These are phyloP conservation scores for Verbascum thapsus DNA, from an alignment of 257 asterid genomes.

Conservation along the genomic window DNA sequence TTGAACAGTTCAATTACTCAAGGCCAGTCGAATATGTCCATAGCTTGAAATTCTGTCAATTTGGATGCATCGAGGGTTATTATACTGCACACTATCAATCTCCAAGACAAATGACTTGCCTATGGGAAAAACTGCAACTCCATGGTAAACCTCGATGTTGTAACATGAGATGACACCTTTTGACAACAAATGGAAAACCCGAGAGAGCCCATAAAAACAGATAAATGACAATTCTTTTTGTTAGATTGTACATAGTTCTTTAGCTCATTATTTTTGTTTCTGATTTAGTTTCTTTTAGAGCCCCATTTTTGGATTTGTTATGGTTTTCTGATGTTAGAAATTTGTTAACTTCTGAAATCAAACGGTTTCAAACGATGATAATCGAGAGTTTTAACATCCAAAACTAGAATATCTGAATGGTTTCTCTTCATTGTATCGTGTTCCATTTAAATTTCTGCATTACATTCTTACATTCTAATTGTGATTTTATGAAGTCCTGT, in stretches of 20 bases:
- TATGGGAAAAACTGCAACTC: conserved; percentile 70
- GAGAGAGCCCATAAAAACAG: neutral
- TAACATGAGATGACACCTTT: conserved; percentile 68
- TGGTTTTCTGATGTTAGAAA: conserved; percentile 35
- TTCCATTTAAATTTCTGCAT: conserved; percentile 15
- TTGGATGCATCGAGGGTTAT: conserved; percentile 83
- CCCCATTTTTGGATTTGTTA: conserved; percentile 41
- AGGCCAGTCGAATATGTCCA: conserved; percentile 68
- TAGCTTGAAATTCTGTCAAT: conserved; percentile 90
- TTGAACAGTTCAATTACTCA: conserved; percentile 69
- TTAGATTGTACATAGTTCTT: conserved; percentile 44
- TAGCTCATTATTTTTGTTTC: conserved; percentile 22
- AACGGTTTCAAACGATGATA: conserved; percentile 26
- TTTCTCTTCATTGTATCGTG: neutral
- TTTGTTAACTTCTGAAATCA: neutral
- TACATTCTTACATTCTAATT: neutral
- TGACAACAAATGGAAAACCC: conserved; percentile 8
- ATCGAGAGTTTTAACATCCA: conserved; percentile 23
- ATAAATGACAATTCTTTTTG: neutral
- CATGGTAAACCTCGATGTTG: conserved; percentile 76
- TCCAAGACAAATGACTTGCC: conserved; percentile 93
- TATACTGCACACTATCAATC: conserved; percentile 91
- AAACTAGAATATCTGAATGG: conserved; percentile 22
- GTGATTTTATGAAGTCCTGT: neutral
- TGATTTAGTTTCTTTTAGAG: conserved; percentile 28